phyloP scores from a whole-genome alignment of 805 yeast genomes.

The Suhomyces vadensis region DNA sequence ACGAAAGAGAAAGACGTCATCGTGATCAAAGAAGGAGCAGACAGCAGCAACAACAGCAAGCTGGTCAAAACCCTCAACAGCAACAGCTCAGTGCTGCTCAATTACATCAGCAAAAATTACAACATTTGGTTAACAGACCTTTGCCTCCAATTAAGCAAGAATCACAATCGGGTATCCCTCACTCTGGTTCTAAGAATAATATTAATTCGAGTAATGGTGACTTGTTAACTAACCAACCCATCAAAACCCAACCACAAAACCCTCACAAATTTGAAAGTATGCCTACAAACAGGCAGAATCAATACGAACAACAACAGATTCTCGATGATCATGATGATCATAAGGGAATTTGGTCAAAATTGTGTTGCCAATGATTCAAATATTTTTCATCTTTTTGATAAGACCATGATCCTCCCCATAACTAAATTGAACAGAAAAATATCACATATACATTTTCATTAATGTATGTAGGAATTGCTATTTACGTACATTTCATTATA shows the following conservation, averaged over 20 bases:
- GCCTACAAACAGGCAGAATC: slow-evolving; percentile 19
- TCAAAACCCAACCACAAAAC: slow-evolving; percentile 11
- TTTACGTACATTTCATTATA: neutral
- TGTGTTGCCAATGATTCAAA: slow-evolving; percentile 40
- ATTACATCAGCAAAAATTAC: slow-evolving; percentile 49
- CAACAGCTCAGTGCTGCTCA: slow-evolving; percentile 47
- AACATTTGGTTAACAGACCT: slow-evolving; percentile 49
- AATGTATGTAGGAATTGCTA: neutral
- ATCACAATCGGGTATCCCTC: slow-evolving; percentile 25
- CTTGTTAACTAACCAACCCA: slow-evolving; percentile 17
- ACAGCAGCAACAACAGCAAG: slow-evolving; percentile 32
- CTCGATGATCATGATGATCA: slow-evolving; percentile 33
- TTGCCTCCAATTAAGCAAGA: slow-evolving; percentile 50
- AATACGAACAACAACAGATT: slow-evolving; percentile 42
- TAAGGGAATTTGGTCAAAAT: slow-evolving; percentile 44
- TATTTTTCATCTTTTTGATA: neutral
- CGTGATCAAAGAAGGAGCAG: slow-evolving; percentile 47
- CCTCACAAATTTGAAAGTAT: slow-evolving; percentile 14
- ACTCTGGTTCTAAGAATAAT: slow-evolving; percentile 24
- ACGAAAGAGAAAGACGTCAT: slow-evolving; percentile 47
- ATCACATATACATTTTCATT: neutral
- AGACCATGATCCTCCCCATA: neutral
- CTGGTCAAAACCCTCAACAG: slow-evolving; percentile 21
- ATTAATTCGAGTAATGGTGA: slow-evolving; percentile 15
- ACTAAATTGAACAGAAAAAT: neutral